Evolutionary conservation across 768 basidiomycete genomes (phyloP).

Genomic region (Leccinum boreale): DNA sequence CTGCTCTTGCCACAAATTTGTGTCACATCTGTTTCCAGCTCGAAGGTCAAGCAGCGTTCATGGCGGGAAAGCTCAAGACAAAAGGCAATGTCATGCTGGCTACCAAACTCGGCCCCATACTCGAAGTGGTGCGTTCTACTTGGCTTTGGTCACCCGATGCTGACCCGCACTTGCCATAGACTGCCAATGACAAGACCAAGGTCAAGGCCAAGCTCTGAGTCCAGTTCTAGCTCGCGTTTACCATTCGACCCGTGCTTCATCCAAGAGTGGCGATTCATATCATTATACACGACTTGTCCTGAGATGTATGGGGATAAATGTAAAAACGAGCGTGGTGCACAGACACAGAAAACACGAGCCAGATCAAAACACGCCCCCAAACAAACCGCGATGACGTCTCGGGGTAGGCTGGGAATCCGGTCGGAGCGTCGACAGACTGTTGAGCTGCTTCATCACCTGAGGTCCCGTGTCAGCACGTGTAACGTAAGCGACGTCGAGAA

Average conservation of each 20-base stretch:
- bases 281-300: constrained; percentile 14
- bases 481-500: background rate
- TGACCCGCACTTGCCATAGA: constrained; percentile 14
- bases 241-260: background rate
- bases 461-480: constrained; percentile 3
- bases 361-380: constrained; percentile 71
- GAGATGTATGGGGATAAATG: background rate
- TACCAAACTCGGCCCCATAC: constrained; percentile 81
- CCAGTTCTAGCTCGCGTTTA: background rate
- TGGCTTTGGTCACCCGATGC: background rate
- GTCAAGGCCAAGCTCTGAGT: constrained; percentile 42
- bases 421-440: constrained; percentile 84
- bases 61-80: constrained; percentile 92
- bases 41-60: constrained; percentile 93
- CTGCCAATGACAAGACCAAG: constrained; percentile 15
- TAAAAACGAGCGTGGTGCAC: constrained; percentile 11
- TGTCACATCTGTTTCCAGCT: constrained; percentile 38
- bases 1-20: background rate
- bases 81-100: constrained; percentile 93
- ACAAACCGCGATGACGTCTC: constrained; percentile 74
- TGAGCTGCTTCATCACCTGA: constrained; percentile 93
- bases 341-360: background rate
- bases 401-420: constrained; percentile 74
- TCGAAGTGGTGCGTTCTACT: constrained; percentile 54
- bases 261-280: constrained; percentile 17